Conservation (phyloP, 345 rosid genomes). For the Brassica juncea region DNA sequence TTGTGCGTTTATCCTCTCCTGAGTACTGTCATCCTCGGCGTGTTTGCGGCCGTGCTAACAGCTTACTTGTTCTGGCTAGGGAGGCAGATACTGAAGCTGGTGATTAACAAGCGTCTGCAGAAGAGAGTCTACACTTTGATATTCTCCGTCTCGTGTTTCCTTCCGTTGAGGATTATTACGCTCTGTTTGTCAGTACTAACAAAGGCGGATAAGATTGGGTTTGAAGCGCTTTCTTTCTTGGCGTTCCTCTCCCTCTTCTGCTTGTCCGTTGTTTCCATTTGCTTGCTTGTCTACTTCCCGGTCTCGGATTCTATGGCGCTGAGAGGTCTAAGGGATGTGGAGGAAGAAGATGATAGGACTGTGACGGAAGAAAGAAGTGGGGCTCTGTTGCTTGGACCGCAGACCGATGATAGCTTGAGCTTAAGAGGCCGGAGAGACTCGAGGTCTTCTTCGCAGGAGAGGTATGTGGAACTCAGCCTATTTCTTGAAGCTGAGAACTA, state of each 20-base stretch:
- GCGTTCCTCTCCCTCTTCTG: conserved; percentile 80
- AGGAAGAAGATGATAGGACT: conserved; percentile 56
- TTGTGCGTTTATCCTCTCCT: conserved; percentile 88
- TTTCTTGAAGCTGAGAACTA: conserved; percentile 41
- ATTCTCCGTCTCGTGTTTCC: conserved; percentile 80
- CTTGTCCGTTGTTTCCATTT: conserved; percentile 75
- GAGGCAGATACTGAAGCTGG: conserved; percentile 76
- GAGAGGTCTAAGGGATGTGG: conserved; percentile 57
- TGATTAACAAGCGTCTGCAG: conserved; percentile 89
- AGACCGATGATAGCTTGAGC: conserved; percentile 23
- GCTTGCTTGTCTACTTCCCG: conserved; percentile 85
- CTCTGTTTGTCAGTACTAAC: conserved; percentile 81
- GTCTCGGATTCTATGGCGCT: conserved; percentile 91
- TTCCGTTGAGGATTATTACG: conserved; percentile 78
- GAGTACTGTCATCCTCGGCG: conserved; percentile 82
- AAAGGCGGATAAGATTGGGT: conserved; percentile 60
- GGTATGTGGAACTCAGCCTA: conserved; percentile 44
- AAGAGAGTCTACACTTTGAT: conserved; percentile 83
- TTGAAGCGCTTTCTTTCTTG: conserved; percentile 78
- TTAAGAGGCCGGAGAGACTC: conserved; percentile 39
- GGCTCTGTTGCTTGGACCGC: conserved; percentile 34
- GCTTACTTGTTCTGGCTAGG: conserved; percentile 91
- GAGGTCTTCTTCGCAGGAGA: conserved; percentile 40
- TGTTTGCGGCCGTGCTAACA: conserved; percentile 67
- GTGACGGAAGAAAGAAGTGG: conserved; percentile 37